Conservation (phyloP, 495 filamentous ascomycete genomes). For the Pseudevernia furfuracea region DNA sequence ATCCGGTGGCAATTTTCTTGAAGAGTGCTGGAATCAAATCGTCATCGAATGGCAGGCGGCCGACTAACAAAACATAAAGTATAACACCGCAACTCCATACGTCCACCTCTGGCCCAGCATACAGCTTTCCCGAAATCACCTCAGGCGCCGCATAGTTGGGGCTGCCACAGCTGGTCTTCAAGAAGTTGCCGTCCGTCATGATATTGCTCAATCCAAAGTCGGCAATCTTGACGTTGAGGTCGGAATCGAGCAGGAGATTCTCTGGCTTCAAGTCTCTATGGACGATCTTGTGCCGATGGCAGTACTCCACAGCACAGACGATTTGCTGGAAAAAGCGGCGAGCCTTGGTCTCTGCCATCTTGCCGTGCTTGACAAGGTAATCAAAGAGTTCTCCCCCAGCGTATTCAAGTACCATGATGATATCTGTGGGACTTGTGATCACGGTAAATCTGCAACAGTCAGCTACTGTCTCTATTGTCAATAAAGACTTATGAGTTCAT, state of each 20-base stretch:
- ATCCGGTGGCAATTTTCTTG: slow-evolving; percentile 82
- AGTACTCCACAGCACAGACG: slow-evolving; percentile 98
- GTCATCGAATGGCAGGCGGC: slow-evolving; percentile 91
- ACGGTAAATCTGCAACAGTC: slow-evolving; percentile 68
- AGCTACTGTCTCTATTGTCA: slow-evolving; percentile 13
- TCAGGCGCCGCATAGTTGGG: slow-evolving; percentile 98
- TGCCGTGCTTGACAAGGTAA: slow-evolving; percentile 86
- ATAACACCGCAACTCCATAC: slow-evolving; percentile 99
- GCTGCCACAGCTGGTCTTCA: slow-evolving; percentile 96
- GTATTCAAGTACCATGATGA: slow-evolving; percentile 98
- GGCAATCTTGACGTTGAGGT: slow-evolving; percentile 96
- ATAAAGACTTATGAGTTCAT: slow-evolving; percentile 29
- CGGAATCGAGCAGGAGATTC: slow-evolving; percentile 86
- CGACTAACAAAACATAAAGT: slow-evolving; percentile 87
- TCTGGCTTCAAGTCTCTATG: slow-evolving; percentile 97
- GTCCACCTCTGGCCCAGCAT: slow-evolving; percentile 95
- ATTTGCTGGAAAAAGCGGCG: slow-evolving; percentile 98
- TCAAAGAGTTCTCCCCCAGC: slow-evolving; percentile 95
- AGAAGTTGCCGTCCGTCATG: slow-evolving; percentile 98
- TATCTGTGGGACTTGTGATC: slow-evolving; percentile 85
- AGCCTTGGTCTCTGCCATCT: slow-evolving; percentile 80
- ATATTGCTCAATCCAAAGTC: slow-evolving; percentile 98
- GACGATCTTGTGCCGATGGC: slow-evolving; percentile 96
- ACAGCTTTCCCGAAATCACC: slow-evolving; percentile 95
- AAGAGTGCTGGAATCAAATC: slow-evolving; percentile 86